A percentile compares a stretch with the other conserved stretches of the same genome.
Conservation (phyloP, 176 grass and related monocot species). For the Triticum monococcum region DNA sequence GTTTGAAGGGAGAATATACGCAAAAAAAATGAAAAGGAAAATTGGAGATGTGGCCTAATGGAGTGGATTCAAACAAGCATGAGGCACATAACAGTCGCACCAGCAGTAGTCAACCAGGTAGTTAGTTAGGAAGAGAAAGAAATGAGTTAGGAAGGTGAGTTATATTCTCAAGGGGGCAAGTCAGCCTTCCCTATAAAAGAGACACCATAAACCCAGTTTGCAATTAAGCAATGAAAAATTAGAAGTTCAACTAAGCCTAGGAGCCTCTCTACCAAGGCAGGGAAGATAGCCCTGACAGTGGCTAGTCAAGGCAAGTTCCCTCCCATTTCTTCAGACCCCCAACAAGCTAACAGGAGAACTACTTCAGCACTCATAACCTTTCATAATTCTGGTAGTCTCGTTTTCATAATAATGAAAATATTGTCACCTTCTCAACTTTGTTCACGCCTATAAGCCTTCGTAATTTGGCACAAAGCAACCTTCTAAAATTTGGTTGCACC, state of each 20-base stretch:
- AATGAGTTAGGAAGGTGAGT: not conserved
- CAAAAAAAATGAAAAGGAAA: constrained; percentile 6
- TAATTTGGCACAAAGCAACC: constrained; percentile 71
- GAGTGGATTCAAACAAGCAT: not conserved
- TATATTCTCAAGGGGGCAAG: not conserved
- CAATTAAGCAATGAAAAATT: not conserved
- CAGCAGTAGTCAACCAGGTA: not conserved
- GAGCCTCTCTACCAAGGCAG: not conserved
- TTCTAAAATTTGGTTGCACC: constrained; percentile 76
- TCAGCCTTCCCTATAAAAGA: constrained; percentile 6
- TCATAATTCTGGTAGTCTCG: too few species aligned
- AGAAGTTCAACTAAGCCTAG: not conserved
- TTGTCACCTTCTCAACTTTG: constrained; percentile 88
- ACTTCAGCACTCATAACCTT: not conserved
- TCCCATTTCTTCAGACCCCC: not conserved
- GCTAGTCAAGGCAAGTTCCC: not conserved
- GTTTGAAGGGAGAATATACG: not conserved
- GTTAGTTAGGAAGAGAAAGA: not conserved
- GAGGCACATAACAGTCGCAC: not conserved
- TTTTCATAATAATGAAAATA: not conserved
- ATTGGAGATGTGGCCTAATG: not conserved
- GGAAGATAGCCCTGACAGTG: not conserved
- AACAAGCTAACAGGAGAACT: not conserved
- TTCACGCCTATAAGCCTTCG: constrained; percentile 67
- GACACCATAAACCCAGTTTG: not conserved